phyloP scores from a whole-genome alignment of 2,329 filamentous ascomycete species.

The Furcasterigmium furcatum region DNA sequence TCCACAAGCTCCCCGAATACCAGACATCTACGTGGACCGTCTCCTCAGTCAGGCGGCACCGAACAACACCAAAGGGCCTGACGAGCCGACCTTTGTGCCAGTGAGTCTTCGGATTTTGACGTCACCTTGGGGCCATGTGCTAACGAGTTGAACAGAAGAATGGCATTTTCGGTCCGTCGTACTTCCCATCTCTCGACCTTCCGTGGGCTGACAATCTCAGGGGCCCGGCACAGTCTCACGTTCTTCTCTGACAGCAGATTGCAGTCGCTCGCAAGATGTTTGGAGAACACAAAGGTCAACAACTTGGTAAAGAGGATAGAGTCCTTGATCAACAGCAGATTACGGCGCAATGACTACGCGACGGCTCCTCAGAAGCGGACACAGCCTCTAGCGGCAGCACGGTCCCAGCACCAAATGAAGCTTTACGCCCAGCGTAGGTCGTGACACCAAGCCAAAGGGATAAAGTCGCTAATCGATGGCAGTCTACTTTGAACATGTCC shows the following conservation, averaged over 20 bases:
- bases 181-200: background rate
- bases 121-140: background rate
- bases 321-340: conserved; percentile 13
- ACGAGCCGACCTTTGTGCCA: conserved; percentile 17
- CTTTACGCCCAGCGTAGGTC: background rate
- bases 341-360: conserved; percentile 6
- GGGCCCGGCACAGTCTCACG: conserved; percentile 19
- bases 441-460: background rate
- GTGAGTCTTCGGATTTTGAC: conserved; percentile 9
- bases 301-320: conserved; percentile 22
- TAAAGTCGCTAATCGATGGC: background rate
- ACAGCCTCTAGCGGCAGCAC: background rate
- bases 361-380: background rate
- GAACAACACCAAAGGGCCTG: conserved; percentile 3
- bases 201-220: conserved; percentile 9
- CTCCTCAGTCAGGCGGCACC: conserved; percentile 15
- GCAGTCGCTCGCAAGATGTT: conserved; percentile 19
- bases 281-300: conserved; percentile 23
- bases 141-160: conserved; percentile 16
- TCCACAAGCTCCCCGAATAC: conserved; percentile 8
- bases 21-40: conserved; percentile 22
- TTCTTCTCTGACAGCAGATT: conserved; percentile 26
- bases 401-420: background rate
- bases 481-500: conserved; percentile 35
- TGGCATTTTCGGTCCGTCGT: conserved; percentile 18